Percentiles rank a stretch among this genome's conserved stretches.
Evolutionary conservation across 148 eudicot genomes (phyloP).

Genomic region (Heliosperma pusillum): DNA sequence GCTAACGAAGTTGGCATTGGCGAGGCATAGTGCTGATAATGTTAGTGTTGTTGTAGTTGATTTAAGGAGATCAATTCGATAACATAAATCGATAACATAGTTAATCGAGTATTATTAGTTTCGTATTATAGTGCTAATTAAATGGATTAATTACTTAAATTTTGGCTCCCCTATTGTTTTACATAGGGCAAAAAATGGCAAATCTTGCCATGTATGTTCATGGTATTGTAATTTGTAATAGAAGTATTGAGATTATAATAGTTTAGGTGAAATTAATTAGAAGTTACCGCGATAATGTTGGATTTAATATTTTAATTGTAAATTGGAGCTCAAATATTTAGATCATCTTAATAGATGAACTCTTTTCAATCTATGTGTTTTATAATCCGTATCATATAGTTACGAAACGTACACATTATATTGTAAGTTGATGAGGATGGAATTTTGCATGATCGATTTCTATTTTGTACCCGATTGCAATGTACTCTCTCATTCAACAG

Average conservation of each 20-base stretch:
- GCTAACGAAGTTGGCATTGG: constrained; percentile 58
- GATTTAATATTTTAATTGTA: constrained; percentile 3
- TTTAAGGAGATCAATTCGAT: constrained; percentile 26
- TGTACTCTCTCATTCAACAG: no score
- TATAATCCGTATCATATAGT: no score
- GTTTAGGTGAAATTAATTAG: background rate
- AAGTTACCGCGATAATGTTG: background rate
- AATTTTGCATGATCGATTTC: no score
- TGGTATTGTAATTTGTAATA: background rate
- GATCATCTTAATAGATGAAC: no score
- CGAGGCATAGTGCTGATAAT: constrained; percentile 55
- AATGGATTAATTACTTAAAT: background rate
- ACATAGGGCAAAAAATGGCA: background rate
- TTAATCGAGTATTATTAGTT: background rate
- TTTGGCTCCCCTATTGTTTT: background rate
- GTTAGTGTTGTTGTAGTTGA: constrained; percentile 59
- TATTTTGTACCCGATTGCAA: no score
- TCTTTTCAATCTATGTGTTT: no score
- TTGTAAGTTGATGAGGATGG: no score
- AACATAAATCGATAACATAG: background rate
- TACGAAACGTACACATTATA: no score
- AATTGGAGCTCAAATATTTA: no score
- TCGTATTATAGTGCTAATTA: background rate
- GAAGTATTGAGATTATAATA: no score
- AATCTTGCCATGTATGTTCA: background rate